Base-by-base conservation (phyloP, 1,284 basidiomycete species). In the Cryptococcus hybrid region DNA sequence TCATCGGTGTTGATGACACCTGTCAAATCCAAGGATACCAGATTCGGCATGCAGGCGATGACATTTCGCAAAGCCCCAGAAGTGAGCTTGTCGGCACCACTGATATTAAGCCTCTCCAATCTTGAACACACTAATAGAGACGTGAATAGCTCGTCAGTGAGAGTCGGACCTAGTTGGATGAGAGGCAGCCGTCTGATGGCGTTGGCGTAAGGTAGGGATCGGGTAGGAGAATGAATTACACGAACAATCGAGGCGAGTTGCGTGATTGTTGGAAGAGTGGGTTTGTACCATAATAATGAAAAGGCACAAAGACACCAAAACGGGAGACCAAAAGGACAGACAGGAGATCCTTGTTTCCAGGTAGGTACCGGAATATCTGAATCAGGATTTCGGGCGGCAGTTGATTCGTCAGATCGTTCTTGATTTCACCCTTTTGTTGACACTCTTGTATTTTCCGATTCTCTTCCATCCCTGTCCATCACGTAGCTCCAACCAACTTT, bases 101-200 rank as follows among this genome's bases (percentile, higher is more conserved):
- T 88, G 49, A 99, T 84, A 5, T 92, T 96, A 60, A 99, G 84
- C 49, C 96, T 85, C 79, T 99, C 96, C 52, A 98, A 83, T 47
- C 90, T 82, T 59, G 85, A 82, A 78, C 96, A 99, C 46, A 82
- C 83, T 15, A 84, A 80, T 62, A 98, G 85, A 52, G 86, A 83
- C 51, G 81, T 79, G 71, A 98, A 86, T 60, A 91, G 82, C 55
- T 87, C 84, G 78, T 97, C 92, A 56, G 83, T 85, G 66, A 98
- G 83, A 59, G 87, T 84, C 40, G 81, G 78, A 43, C 86, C 85
- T 44, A 98, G 82, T 54, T 84, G 82, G 55, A 88, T 83, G 71
- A 99, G 90, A 74, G 97, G 96, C 70, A 99, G 85, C 18, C 96
- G 86, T 46, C 92, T 88, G 63, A 99, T 87, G 69, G 95, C 93